A percentile compares a stretch with the other conserved stretches of the same genome.
phyloP scores from a whole-genome alignment of 2,329 filamentous ascomycete genomes.

The Claviceps sp. region DNA sequence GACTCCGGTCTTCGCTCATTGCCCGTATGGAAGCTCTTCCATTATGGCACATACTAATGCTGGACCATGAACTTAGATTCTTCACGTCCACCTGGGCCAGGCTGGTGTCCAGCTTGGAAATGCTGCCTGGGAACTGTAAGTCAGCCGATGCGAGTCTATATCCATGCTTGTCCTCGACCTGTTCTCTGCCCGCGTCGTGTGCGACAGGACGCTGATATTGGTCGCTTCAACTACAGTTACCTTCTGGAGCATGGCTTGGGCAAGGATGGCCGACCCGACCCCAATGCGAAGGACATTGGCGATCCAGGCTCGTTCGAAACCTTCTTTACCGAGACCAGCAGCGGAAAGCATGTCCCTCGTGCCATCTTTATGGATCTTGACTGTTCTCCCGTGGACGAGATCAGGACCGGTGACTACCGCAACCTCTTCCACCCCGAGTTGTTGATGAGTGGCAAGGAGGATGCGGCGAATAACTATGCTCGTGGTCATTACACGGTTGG shows the following conservation, averaged over 20 bases:
- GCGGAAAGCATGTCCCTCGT: conserved; percentile 58
- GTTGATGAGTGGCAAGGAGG: conserved; percentile 61
- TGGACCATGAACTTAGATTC: conserved; percentile 29
- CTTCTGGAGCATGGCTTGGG: conserved; percentile 60
- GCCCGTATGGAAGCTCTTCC: neutral
- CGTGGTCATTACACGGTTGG: conserved; percentile 65
- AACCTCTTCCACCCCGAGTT: conserved; percentile 61
- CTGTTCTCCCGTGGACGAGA: conserved; percentile 61
- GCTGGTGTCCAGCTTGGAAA: conserved; percentile 63
- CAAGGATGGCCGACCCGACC: conserved; percentile 49
- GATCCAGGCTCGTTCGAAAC: conserved; percentile 56
- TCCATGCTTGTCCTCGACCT: neutral
- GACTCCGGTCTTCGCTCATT: neutral
- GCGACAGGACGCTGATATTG: conserved; percentile 12
- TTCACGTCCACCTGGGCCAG: conserved; percentile 53
- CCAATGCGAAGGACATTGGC: conserved; percentile 43
- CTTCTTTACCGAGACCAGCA: conserved; percentile 61
- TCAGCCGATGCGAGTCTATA: conserved; percentile 16
- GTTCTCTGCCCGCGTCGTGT: neutral
- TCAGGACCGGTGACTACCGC: conserved; percentile 54
- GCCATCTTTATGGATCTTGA: conserved; percentile 62
- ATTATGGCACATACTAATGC: conserved; percentile 5
- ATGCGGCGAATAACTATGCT: conserved; percentile 67
- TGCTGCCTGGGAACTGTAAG: conserved; percentile 65
- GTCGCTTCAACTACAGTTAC: conserved; percentile 39